Evolutionary conservation across 768 basidiomycete genomes (phyloP), one percentile per base, ranked within the genome.

Genomic region (Leccinum fibrillosum): DNA sequence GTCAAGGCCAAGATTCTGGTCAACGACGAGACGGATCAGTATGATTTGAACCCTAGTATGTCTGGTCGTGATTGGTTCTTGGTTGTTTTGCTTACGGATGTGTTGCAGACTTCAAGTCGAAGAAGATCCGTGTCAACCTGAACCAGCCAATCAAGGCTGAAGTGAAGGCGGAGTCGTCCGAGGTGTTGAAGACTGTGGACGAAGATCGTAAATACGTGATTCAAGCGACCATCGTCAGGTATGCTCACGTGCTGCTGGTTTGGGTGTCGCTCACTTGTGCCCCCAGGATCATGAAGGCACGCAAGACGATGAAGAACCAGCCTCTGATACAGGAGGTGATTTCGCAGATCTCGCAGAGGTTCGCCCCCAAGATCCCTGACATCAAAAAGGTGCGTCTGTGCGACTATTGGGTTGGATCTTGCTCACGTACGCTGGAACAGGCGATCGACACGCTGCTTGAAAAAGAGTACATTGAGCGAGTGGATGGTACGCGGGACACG

Each of bases 201-300:
- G 95, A 98, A 75, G 97, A 98, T 69, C 86, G 96, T 59, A 97
- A 97, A 81, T 91, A 95, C 66, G 86, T 94, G 58, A 94, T 97
- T 55, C 95, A 98, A 71, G 92, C 94, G 10, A 94, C 91, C 44
- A 93, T 96, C 64, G 94, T 96, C 52, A 86, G 93, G 80, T 82
- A 59, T 2, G 62, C 7, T 0, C 6, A 25, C 12, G 42, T 45
- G 5, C 30, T 19, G 23, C 49, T 28, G 2, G 13, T 23, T 5
- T 15, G 55, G 5, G n/a, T 51, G 34, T 10, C 47, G 12, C 47
- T 53, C 17, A 23, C 21, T 17, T 11, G 49, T n/a, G 6, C 47
- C 8, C 49, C 4, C 60, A 92, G 92, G 50, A 92, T 96, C 71
- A 95, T 95, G 94, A 95, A 95, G 75, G 92, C 93, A 26, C 85